A percentile compares a stretch with the other conserved stretches of the same genome.
phyloP scores from a whole-genome alignment of 768 basidiomycete species.

The Rhizopogon vinicolor region DNA sequence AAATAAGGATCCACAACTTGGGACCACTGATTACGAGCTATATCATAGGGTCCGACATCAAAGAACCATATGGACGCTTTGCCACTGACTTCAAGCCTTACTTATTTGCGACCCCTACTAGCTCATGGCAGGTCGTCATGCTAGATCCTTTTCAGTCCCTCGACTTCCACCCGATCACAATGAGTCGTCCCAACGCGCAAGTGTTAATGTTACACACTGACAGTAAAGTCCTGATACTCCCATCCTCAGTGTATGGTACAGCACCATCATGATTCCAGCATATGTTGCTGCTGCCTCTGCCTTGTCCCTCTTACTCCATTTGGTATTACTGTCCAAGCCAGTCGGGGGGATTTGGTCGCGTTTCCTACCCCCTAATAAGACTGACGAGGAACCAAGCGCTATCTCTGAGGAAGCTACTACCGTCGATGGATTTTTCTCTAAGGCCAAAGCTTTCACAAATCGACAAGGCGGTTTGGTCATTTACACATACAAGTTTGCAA shows the following conservation, averaged over 20 bases:
- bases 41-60: too few relatives aligned
- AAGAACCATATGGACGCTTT: too few relatives aligned
- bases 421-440: constrained; percentile 16
- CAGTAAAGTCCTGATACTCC: not conserved
- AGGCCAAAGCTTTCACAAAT: constrained; percentile 21
- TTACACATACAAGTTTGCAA: constrained; percentile 16
- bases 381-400: not conserved
- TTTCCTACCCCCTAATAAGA: not conserved
- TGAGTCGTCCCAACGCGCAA: not conserved
- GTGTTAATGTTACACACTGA: too few relatives aligned
- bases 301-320: not conserved
- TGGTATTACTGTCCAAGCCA: constrained; percentile 3
- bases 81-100: too few relatives aligned
- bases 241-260: not conserved
- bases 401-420: not conserved
- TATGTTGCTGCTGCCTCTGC: constrained; percentile 9
- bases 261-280: constrained; percentile 10
- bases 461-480: constrained; percentile 18
- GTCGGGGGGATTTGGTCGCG: not conserved
- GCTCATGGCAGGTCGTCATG: constrained; percentile 6
- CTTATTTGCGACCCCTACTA: not conserved
- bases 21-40: too few relatives aligned
- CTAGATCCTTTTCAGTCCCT: not conserved
- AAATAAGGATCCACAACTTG: too few relatives aligned
- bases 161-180: not conserved